These are phyloP conservation scores for Fraxinus paxiana DNA, from an alignment of 305 asterid genomes.

Conservation along the genomic window DNA sequence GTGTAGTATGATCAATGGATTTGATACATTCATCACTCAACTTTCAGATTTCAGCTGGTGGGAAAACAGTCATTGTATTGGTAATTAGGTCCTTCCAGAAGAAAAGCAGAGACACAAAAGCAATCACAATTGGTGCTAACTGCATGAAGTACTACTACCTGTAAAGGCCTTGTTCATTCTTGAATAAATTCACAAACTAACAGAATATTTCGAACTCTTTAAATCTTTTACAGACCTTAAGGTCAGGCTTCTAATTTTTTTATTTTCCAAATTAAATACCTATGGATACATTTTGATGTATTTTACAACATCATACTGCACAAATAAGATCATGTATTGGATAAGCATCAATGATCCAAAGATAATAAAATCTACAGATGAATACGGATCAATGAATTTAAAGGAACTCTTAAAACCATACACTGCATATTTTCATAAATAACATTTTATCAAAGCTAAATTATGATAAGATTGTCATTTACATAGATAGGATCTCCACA, in stretches of 20 bases:
- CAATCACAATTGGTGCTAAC: background rate
- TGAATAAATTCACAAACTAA: background rate
- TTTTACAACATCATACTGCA: background rate
- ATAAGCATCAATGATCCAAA: background rate
- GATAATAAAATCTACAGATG: background rate
- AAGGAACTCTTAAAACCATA: background rate
- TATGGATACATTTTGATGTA: background rate
- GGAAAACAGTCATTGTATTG: background rate
- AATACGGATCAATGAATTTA: background rate
- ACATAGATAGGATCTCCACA: background rate
- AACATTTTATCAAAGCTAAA: background rate
- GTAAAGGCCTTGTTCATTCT: background rate
- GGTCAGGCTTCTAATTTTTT: background rate
- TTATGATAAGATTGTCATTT: background rate
- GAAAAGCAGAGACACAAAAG: background rate
- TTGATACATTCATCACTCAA: slow-evolving; percentile 8
- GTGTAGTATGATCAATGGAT: background rate
- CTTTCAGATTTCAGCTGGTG: slow-evolving; percentile 7
- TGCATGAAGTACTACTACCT: background rate
- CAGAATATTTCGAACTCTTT: background rate
- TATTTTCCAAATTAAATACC: background rate
- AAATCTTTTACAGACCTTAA: background rate
- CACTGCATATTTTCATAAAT: background rate
- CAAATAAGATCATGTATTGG: background rate
- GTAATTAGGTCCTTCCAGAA: slow-evolving; percentile 7